Conservation (phyloP, 768 basidiomycete genomes). For the Podaxis sp. region DNA sequence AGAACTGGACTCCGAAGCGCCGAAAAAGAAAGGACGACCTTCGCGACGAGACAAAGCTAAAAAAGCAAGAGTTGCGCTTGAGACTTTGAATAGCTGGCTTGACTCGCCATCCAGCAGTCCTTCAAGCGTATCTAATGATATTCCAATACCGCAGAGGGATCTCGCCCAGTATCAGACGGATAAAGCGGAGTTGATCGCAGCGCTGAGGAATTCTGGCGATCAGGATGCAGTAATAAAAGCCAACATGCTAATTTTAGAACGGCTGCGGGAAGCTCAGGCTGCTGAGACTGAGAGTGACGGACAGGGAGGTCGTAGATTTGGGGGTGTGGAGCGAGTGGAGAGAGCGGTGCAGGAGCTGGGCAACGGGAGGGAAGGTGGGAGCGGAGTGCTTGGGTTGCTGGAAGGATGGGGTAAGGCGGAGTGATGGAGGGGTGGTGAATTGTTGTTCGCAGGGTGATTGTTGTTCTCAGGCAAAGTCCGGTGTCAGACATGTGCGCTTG, state of each 20-base stretch:
- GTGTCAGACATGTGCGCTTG: not conserved
- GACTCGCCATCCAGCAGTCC: slow-evolving; percentile 1
- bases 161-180: slow-evolving; percentile 34
- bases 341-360: slow-evolving; percentile 38
- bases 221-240: slow-evolving; percentile 40
- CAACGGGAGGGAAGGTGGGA: slow-evolving; percentile 8
- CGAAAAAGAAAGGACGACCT: slow-evolving; percentile 63
- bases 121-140: not conserved
- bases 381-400: slow-evolving; percentile 44
- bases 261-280: slow-evolving; percentile 52
- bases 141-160: slow-evolving; percentile 15
- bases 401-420: slow-evolving; percentile 39
- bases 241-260: slow-evolving; percentile 46
- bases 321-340: slow-evolving; percentile 47
- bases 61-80: slow-evolving; percentile 49
- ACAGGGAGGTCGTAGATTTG: slow-evolving; percentile 17
- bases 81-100: slow-evolving; percentile 49
- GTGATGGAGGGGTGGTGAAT: not conserved
- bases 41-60: slow-evolving; percentile 57
- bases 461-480: slow-evolving; percentile 10
- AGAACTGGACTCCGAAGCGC: slow-evolving; percentile 22
- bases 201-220: slow-evolving; percentile 20
- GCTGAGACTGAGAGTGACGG: slow-evolving; percentile 36
- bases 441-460: slow-evolving; percentile 21
- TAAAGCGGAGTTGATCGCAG: slow-evolving; percentile 39